phyloP scores from a whole-genome alignment of 805 yeast species.

The Hanseniaspora occidentalis region DNA sequence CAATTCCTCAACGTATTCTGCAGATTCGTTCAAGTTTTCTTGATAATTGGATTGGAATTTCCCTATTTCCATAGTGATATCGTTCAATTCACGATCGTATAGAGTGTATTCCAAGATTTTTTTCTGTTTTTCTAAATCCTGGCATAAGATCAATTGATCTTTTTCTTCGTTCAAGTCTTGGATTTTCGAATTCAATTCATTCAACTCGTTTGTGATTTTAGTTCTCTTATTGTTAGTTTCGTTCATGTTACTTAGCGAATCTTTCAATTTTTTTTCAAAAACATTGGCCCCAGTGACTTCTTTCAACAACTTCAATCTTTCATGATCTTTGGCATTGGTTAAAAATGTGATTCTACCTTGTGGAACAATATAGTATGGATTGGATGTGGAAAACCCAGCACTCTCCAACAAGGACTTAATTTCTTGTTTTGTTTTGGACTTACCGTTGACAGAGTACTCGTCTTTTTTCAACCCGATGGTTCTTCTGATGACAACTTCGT shows the following conservation, averaged over 20 bases:
- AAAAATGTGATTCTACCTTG: constrained; percentile 85
- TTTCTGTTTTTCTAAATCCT: constrained; percentile 50
- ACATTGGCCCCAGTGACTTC: constrained; percentile 94
- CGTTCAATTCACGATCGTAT: constrained; percentile 62
- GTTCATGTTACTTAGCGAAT: constrained; percentile 68
- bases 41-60: constrained; percentile 46
- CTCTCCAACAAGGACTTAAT: constrained; percentile 72
- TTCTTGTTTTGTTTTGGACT: constrained; percentile 67
- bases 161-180: constrained; percentile 73
- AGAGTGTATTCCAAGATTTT: constrained; percentile 64
- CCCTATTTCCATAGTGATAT: constrained; percentile 48
- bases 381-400: constrained; percentile 83
- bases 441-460: constrained; percentile 76
- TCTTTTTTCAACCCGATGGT: constrained; percentile 91
- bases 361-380: constrained; percentile 93
- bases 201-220: constrained; percentile 62
- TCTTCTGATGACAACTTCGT: constrained; percentile 65
- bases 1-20: constrained; percentile 39
- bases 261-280: constrained; percentile 70
- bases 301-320: constrained; percentile 64
- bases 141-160: constrained; percentile 58
- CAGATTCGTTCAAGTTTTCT: constrained; percentile 37
- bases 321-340: constrained; percentile 80
- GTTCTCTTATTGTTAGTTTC: constrained; percentile 56
- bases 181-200: constrained; percentile 57